Evolutionary conservation across 2,329 filamentous ascomycete species (phyloP).

Genomic region (Neofusicoccum cordaticola): DNA sequence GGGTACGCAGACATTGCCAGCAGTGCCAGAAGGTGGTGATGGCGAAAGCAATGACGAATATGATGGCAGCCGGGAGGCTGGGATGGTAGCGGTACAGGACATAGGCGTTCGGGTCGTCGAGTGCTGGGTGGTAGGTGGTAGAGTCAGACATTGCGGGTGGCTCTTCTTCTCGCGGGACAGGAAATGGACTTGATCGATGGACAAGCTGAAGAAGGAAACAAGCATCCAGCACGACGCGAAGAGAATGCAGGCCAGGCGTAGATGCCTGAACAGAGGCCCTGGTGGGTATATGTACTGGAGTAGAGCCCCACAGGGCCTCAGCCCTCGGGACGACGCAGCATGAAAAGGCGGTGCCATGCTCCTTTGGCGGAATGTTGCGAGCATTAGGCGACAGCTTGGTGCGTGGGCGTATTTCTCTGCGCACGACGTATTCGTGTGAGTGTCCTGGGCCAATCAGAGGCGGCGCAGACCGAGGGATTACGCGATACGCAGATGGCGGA

Average conservation of each 20-base stretch:
- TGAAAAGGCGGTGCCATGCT: constrained; percentile 16
- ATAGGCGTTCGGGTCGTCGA: constrained; percentile 4
- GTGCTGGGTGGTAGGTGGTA: background rate
- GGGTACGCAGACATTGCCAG: background rate
- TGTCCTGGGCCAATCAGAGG: background rate
- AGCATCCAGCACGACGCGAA: background rate
- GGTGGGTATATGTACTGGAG: background rate
- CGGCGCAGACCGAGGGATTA: background rate
- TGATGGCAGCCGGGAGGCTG: constrained; percentile 27
- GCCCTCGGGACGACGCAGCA: too few species aligned
- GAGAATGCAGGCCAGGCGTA: background rate
- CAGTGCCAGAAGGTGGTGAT: background rate
- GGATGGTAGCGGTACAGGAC: constrained; percentile 33
- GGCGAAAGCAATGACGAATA: constrained; percentile 22
- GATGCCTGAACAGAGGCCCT: background rate
- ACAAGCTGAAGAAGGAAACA: background rate
- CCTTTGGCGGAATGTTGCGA: background rate
- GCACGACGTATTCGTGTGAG: background rate
- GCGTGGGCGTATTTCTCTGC: background rate
- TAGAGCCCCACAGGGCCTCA: background rate
- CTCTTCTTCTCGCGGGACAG: too few species aligned
- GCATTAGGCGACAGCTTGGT: background rate
- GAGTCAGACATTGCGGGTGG: background rate
- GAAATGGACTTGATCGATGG: background rate
- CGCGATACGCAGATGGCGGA: background rate